Percentiles rank a stretch among this genome's conserved stretches.
Conservation (phyloP, 805 yeast species). For the Sugiyamaella floridensis region DNA sequence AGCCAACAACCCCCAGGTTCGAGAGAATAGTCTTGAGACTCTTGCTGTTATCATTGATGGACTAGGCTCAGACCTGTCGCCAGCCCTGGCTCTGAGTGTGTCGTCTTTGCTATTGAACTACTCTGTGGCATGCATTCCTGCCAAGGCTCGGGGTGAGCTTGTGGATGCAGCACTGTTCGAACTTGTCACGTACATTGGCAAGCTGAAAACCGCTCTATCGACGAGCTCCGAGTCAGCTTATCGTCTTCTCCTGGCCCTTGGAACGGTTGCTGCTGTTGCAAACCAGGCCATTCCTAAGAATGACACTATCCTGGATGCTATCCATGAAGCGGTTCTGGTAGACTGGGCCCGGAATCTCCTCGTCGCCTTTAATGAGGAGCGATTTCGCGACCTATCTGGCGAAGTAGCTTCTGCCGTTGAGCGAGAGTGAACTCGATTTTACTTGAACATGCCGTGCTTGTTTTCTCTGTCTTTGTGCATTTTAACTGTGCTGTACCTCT, state of each 20-base stretch:
- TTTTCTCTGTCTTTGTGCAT: too few species aligned
- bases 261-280: constrained; percentile 39
- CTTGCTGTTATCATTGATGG: constrained; percentile 12
- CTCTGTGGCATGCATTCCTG: constrained; percentile 30
- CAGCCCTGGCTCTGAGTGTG: constrained; percentile 31
- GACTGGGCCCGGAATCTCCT: neutral
- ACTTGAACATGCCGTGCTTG: neutral
- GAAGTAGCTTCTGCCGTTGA: neutral
- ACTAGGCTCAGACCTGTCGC: constrained; percentile 2
- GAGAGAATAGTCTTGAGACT: constrained; percentile 26
- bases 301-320: neutral
- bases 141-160: constrained; percentile 6
- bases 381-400: neutral
- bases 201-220: constrained; percentile 28
- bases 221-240: constrained; percentile 61
- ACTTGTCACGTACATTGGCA: constrained; percentile 27
- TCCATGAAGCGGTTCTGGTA: neutral
- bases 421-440: neutral
- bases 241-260: constrained; percentile 54
- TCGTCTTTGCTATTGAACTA: constrained; percentile 49
- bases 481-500: too few species aligned
- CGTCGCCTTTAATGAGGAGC: neutral
- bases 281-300: neutral
- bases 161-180: constrained; percentile 23
- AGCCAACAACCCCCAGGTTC: constrained; percentile 20